Conservation (phyloP, 1,284 basidiomycete species). For the Hemileia vastatrix region DNA sequence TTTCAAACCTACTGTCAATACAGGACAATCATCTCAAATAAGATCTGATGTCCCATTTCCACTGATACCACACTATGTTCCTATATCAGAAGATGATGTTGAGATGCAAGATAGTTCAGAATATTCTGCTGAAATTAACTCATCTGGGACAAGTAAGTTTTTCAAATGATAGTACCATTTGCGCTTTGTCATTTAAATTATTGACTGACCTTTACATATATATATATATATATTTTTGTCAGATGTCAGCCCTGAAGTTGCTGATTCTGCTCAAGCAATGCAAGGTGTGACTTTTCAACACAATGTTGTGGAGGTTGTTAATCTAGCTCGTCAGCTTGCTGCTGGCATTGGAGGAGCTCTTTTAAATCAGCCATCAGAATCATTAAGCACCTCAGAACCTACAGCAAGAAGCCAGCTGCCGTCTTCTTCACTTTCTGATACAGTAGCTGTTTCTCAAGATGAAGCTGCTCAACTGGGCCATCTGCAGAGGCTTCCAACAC, state of each 20-base stretch:
- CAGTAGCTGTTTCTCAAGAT: neutral
- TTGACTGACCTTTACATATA: no score
- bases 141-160: no score
- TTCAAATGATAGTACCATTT: no score
- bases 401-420: constrained; percentile 13
- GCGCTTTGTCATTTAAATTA: no score
- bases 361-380: constrained; percentile 29
- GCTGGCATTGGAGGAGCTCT: constrained; percentile 35
- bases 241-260: neutral
- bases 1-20: no score
- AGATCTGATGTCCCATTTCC: no score
- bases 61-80: no score
- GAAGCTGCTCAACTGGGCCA: no score
- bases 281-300: constrained; percentile 7
- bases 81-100: constrained; percentile 4
- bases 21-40: no score
- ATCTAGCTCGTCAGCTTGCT: constrained; percentile 29
- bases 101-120: constrained; percentile 21
- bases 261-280: constrained; percentile 15
- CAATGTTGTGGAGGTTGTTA: constrained; percentile 27
- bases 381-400: constrained; percentile 23
- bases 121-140: neutral
- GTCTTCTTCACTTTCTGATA: no score
- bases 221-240: no score
- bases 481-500: neutral